Percentiles rank a stretch among this genome's conserved stretches.
phyloP scores from a whole-genome alignment of 176 grass and related monocot genomes.

The Metroxylon sagu region DNA sequence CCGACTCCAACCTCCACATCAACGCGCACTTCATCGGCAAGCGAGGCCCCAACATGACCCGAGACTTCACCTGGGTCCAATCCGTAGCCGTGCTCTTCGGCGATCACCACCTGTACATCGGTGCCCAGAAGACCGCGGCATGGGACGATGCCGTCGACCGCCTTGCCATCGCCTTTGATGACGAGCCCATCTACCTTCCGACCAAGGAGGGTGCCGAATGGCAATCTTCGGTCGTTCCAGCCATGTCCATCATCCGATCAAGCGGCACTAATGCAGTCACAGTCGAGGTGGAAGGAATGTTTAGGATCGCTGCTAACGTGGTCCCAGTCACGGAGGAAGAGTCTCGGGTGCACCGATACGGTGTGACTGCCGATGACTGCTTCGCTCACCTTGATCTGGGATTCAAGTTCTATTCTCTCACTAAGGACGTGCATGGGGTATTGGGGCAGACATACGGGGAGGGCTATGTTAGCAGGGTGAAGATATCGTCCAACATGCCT shows the following conservation, averaged over 20 bases:
- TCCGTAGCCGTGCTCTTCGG: slow-evolving; percentile 18
- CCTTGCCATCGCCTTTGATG: slow-evolving; percentile 12
- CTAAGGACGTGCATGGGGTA: slow-evolving; percentile 15
- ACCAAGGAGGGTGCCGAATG: slow-evolving; percentile 11
- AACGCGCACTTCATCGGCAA: slow-evolving; percentile 32
- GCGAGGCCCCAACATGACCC: slow-evolving; percentile 13
- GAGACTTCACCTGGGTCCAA: slow-evolving; percentile 38
- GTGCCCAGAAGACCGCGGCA: slow-evolving; percentile 17
- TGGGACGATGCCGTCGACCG: slow-evolving; percentile 25
- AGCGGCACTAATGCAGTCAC: slow-evolving; percentile 1
- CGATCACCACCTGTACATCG: slow-evolving; percentile 22
- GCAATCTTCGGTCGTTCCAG: neutral
- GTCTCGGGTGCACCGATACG: slow-evolving; percentile 25
- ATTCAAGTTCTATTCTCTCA: slow-evolving; percentile 32
- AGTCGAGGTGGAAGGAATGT: slow-evolving; percentile 10
- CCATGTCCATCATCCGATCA: slow-evolving; percentile 18
- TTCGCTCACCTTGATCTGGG: slow-evolving; percentile 23
- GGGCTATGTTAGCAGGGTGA: slow-evolving; percentile 23
- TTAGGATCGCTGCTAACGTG: slow-evolving; percentile 16
- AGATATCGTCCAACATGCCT: slow-evolving; percentile 20
- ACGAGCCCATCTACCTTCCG: slow-evolving; percentile 6
- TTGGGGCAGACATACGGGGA: slow-evolving; percentile 26
- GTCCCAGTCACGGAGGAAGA: slow-evolving; percentile 26
- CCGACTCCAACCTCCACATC: slow-evolving; percentile 25
- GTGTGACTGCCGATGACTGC: slow-evolving; percentile 22